Percentiles rank a stretch among this genome's conserved stretches.
phyloP scores from a whole-genome alignment of 2,329 filamentous ascomycete genomes.

The Hypomyces rosellus region DNA sequence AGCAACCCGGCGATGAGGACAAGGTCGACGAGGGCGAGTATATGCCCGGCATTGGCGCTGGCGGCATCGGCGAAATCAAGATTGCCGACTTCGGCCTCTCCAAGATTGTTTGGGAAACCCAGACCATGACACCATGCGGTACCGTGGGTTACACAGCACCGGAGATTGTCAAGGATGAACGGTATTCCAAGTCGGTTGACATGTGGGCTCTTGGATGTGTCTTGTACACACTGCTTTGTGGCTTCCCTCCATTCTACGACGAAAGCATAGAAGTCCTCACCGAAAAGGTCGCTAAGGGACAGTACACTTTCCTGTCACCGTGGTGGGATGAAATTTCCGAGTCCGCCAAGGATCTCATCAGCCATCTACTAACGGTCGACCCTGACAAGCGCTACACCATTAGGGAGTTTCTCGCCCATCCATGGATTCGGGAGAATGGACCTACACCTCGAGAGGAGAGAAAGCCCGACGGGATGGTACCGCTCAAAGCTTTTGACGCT shows the following conservation, averaged over 20 bases:
- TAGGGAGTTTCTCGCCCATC: conserved; percentile 84
- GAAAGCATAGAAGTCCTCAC: conserved; percentile 96
- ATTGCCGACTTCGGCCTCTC: conserved; percentile 97
- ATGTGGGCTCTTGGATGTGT: conserved; percentile 99
- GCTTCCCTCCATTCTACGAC: conserved; percentile 97
- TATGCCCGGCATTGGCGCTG: conserved; percentile 69
- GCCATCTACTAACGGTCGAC: conserved; percentile 87
- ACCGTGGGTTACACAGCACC: conserved; percentile 97
- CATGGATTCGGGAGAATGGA: conserved; percentile 73
- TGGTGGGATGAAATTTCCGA: conserved; percentile 99
- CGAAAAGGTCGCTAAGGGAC: conserved; percentile 92
- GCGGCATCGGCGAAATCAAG: conserved; percentile 92
- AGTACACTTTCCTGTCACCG: conserved; percentile 95
- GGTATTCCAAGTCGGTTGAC: conserved; percentile 97
- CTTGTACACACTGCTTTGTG: conserved; percentile 91
- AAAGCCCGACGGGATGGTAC: conserved; percentile 42
- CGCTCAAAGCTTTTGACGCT: conserved; percentile 51
- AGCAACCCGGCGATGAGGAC: conserved; percentile 84
- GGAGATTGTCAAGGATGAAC: conserved; percentile 97
- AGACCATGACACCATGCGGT: conserved; percentile 98
- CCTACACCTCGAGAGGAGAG: conserved; percentile 50
- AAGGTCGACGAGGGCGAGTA: conserved; percentile 97
- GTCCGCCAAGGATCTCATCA: conserved; percentile 87
- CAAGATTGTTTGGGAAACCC: conserved; percentile 96
- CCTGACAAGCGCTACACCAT: conserved; percentile 94